A percentile compares a stretch with the other conserved stretches of the same genome.
Evolutionary conservation across 2,329 filamentous ascomycete species (phyloP).

Genomic region (Exophiala sp.): DNA sequence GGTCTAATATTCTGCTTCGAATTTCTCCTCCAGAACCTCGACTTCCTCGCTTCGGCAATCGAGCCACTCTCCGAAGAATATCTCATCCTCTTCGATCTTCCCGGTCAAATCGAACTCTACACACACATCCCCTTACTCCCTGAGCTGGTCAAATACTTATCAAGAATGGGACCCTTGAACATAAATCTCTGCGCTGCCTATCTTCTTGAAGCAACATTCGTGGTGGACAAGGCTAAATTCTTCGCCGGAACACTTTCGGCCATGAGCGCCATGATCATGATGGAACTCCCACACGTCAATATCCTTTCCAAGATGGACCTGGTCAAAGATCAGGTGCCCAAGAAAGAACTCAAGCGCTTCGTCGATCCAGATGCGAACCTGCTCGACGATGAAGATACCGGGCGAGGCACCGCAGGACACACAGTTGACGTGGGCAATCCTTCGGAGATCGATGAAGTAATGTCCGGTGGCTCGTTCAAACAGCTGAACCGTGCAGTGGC

Average conservation of each 20-base stretch:
- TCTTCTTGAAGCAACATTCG: conserved; percentile 90
- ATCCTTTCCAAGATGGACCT: conserved; percentile 98
- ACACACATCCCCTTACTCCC: conserved; percentile 94
- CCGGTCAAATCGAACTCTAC: conserved; percentile 97
- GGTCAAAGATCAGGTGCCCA: conserved; percentile 81
- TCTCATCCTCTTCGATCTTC: conserved; percentile 97
- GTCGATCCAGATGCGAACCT: conserved; percentile 79
- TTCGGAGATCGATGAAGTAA: conserved; percentile 63
- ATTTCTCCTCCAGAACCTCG: conserved; percentile 88
- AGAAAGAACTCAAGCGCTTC: conserved; percentile 85
- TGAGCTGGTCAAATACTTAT: conserved; percentile 75
- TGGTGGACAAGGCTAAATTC: conserved; percentile 94
- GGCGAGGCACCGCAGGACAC: conserved; percentile 48
- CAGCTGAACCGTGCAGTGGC: conserved; percentile 84
- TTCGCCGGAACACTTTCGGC: conserved; percentile 92
- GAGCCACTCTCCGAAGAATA: conserved; percentile 89
- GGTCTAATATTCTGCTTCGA: conserved; percentile 96
- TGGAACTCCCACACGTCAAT: conserved; percentile 95
- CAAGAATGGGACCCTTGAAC: conserved; percentile 73
- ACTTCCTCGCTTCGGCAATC: conserved; percentile 82
- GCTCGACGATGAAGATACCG: conserved; percentile 72
- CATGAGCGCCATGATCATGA: conserved; percentile 99
- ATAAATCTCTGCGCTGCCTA: conserved; percentile 92
- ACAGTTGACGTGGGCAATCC: conserved; percentile 50
- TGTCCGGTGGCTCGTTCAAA: conserved; percentile 79